phyloP scores from a whole-genome alignment of 1,139 yeast genomes.

The Saccharomyces hybrid region DNA sequence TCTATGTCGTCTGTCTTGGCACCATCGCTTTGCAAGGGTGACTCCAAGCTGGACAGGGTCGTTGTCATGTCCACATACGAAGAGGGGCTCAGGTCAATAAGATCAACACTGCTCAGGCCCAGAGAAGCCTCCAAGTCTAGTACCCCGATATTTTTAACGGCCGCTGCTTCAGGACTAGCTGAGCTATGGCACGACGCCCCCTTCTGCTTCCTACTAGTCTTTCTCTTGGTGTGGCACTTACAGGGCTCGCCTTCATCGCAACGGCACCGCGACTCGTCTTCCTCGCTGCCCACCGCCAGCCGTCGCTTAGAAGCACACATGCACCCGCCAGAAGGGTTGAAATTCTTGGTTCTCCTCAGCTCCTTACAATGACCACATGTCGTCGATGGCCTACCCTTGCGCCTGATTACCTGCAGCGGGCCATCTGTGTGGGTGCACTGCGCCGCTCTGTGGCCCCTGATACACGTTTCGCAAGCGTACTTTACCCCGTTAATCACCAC shows the following conservation, averaged over 20 bases:
- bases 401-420: conserved; percentile 82
- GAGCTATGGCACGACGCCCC: neutral
- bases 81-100: neutral
- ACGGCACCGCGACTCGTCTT: conserved; percentile 33
- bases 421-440: conserved; percentile 86
- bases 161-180: neutral
- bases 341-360: conserved; percentile 57
- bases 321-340: conserved; percentile 59
- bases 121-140: neutral
- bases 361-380: conserved; percentile 86
- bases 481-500: conserved; percentile 84
- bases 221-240: conserved; percentile 4
- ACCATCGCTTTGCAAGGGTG: neutral
- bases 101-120: neutral
- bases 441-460: conserved; percentile 89
- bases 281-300: conserved; percentile 28
- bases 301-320: conserved; percentile 46
- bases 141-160: neutral
- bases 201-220: conserved; percentile 1
- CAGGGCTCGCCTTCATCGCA: conserved; percentile 8
- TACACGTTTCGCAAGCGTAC: conserved; percentile 92
- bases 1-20: neutral
- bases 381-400: conserved; percentile 90
- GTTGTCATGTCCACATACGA: neutral
- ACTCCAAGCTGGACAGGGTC: neutral